Conservation (phyloP, 2,329 filamentous ascomycete species). For the Aspergillus hiratsukae region DNA sequence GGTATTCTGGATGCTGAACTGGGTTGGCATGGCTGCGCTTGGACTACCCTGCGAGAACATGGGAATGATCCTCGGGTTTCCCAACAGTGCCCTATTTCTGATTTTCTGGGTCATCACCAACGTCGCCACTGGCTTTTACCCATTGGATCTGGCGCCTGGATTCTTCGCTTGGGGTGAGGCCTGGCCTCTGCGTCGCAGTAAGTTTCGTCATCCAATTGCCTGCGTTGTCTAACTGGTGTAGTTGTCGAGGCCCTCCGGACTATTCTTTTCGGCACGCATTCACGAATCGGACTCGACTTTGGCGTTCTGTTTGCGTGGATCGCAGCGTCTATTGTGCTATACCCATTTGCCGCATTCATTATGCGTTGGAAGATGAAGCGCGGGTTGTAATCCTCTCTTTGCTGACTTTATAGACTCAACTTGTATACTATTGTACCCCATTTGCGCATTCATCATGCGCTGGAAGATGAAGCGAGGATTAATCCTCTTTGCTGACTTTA, state of each 20-base stretch:
- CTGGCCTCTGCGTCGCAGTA: conserved; percentile 58
- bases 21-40: conserved; percentile 58
- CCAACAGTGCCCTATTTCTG: conserved; percentile 59
- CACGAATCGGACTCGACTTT: conserved; percentile 57
- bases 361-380: conserved; percentile 32
- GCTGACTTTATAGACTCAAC: no score
- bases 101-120: conserved; percentile 67
- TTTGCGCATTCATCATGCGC: conserved; percentile 28
- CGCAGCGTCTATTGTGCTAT: conserved; percentile 22
- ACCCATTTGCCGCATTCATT: conserved; percentile 25
- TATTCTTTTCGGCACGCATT: conserved; percentile 59
- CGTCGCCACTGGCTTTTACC: conserved; percentile 57
- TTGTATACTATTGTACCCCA: conserved; percentile 19
- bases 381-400: conserved; percentile 7
- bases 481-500: neutral
- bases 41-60: conserved; percentile 63
- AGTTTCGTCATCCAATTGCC: conserved; percentile 14
- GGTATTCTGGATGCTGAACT: conserved; percentile 63
- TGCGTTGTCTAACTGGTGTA: conserved; percentile 10
- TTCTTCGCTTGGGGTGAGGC: conserved; percentile 62
- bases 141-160: conserved; percentile 52
- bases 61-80: conserved; percentile 58
- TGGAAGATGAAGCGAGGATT: conserved; percentile 29
- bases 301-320: conserved; percentile 57
- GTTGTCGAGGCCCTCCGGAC: conserved; percentile 57